phyloP scores from a whole-genome alignment of 176 grass and related monocot species.

The Chrysopogon serrulatus region DNA sequence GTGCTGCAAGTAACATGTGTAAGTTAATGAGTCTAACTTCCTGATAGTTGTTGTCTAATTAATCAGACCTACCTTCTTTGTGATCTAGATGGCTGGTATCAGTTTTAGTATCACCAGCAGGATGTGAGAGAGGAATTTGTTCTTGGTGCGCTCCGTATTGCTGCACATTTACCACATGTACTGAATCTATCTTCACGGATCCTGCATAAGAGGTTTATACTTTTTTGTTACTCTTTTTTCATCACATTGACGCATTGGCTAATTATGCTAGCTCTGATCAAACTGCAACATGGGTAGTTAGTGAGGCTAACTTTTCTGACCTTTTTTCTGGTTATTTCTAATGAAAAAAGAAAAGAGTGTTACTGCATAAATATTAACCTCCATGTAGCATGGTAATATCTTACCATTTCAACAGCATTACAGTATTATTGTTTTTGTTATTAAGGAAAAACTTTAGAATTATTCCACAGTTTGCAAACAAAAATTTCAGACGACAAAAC shows the following conservation, averaged over 20 bases:
- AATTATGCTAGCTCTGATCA: neutral
- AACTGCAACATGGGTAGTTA: neutral
- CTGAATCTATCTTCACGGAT: neutral
- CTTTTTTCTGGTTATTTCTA: neutral
- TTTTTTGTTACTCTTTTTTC: slow-evolving; percentile 8
- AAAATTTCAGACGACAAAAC: neutral
- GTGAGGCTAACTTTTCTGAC: neutral
- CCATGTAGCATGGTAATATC: neutral
- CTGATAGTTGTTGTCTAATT: neutral
- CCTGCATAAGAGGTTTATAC: slow-evolving; percentile 14
- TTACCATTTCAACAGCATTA: neutral
- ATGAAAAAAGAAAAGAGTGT: neutral
- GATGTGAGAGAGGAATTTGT: neutral
- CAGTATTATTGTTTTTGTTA: neutral
- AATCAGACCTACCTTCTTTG: slow-evolving; percentile 7
- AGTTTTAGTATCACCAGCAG: neutral
- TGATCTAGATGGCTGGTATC: neutral
- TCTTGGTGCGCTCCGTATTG: neutral
- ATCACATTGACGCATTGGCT: neutral
- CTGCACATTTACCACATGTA: neutral
- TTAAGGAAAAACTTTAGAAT: neutral
- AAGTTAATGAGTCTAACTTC: neutral
- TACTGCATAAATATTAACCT: neutral
- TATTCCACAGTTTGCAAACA: slow-evolving; percentile 3
- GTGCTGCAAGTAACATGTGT: neutral